Percentiles rank a stretch among this genome's conserved stretches.
These are phyloP conservation scores for Bimuria novae-zelandiae DNA, from an alignment of 2,329 filamentous ascomycete species.

Conservation along the genomic window DNA sequence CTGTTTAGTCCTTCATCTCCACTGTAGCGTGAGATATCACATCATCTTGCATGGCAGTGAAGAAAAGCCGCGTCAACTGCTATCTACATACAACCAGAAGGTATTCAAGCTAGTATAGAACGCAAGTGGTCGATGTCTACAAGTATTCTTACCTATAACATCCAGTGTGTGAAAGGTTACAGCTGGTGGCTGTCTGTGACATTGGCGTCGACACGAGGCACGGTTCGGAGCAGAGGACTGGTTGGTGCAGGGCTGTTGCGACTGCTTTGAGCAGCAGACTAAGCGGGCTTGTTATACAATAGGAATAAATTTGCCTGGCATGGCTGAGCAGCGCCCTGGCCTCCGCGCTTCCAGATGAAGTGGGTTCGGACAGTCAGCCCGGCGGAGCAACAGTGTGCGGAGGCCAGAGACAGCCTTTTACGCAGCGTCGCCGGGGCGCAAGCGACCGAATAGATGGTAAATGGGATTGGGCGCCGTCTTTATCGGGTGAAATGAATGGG, in stretches of 20 bases:
- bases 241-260: neutral
- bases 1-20: too few species aligned
- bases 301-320: neutral
- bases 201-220: constrained; percentile 13
- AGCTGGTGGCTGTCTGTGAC: constrained; percentile 17
- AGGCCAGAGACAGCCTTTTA: constrained; percentile 12
- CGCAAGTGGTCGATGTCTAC: neutral
- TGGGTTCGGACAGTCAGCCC: constrained; percentile 8
- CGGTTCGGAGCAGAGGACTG: constrained; percentile 8
- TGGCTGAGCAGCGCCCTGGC: constrained; percentile 10
- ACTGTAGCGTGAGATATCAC: too few species aligned
- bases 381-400: constrained; percentile 10
- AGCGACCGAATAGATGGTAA: constrained; percentile 29
- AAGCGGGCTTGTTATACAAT: constrained; percentile 10
- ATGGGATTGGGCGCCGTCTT: constrained; percentile 27
- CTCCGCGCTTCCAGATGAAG: constrained; percentile 1
- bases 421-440: constrained; percentile 15
- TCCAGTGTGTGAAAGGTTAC: constrained; percentile 14
- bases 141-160: constrained; percentile 2
- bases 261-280: constrained; percentile 13
- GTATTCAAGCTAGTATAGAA: too few species aligned
- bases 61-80: neutral
- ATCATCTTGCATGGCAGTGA: too few species aligned
- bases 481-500: constrained; percentile 26
- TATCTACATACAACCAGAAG: too few species aligned